phyloP scores from a whole-genome alignment of 192 early-diverging fungal genomes.

The Coemansia sp. region DNA sequence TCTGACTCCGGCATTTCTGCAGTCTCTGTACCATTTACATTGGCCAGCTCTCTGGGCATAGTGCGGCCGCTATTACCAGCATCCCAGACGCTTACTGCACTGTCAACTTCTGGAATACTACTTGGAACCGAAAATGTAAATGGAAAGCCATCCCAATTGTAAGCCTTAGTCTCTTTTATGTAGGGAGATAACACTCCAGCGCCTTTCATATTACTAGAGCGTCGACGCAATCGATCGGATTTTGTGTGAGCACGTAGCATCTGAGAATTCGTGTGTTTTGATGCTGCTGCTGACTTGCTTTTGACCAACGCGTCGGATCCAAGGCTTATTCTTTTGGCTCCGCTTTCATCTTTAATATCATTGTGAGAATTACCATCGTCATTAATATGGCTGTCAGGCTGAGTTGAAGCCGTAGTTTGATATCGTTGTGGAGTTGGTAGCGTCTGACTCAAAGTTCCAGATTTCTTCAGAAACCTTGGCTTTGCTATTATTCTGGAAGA shows the following conservation, averaged over 20 bases:
- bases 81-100: neutral
- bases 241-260: neutral
- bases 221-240: conserved; percentile 1
- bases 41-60: neutral
- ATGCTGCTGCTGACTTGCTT: neutral
- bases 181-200: neutral
- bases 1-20: neutral
- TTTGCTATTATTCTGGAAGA: neutral
- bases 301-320: neutral
- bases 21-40: neutral
- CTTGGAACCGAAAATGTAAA: conserved; percentile 4
- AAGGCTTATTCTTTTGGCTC: neutral
- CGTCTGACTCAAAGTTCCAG: neutral
- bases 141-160: neutral
- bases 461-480: neutral
- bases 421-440: neutral
- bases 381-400: neutral
- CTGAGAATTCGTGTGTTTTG: neutral
- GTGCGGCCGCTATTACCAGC: neutral
- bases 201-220: neutral
- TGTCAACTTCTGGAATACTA: neutral
- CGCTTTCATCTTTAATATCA: neutral
- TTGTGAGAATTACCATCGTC: neutral
- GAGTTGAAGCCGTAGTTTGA: neutral
- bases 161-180: neutral